Percentiles rank a stretch among this genome's conserved stretches.
phyloP scores from a whole-genome alignment of 441 rosid genomes.

The Isatis lusitanica region DNA sequence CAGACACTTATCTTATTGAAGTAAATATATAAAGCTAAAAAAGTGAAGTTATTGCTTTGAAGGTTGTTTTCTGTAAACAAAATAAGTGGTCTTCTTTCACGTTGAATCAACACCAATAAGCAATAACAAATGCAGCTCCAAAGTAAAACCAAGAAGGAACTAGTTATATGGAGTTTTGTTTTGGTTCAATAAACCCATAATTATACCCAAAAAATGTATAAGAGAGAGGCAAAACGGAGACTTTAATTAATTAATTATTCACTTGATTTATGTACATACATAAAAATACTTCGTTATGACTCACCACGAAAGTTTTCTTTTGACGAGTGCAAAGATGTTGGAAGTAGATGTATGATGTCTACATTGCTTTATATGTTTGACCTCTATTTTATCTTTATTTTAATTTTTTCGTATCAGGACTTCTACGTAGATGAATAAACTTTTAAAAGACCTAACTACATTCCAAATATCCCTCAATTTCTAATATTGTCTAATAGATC shows the following conservation, averaged over 20 bases:
- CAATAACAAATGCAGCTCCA: conserved; percentile 13
- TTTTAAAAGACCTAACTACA: background rate
- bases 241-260: background rate
- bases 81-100: conserved; percentile 26
- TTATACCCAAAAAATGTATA: background rate
- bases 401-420: background rate
- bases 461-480: background rate
- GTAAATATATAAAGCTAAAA: background rate
- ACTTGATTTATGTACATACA: background rate
- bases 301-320: conserved; percentile 13
- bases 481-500: background rate
- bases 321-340: conserved; percentile 27
- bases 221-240: background rate
- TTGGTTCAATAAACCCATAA: background rate
- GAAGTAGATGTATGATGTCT: conserved; percentile 23
- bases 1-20: background rate
- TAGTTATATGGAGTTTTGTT: background rate
- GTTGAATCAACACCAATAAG: conserved; percentile 12
- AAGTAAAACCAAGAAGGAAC: background rate
- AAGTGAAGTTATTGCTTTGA: background rate
- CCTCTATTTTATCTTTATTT: conserved; percentile 26
- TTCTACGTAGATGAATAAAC: background rate
- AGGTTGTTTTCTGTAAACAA: conserved; percentile 16
- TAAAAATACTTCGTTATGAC: conserved; percentile 1
- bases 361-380: conserved; percentile 29